Percentiles rank a stretch among this genome's conserved stretches.
Conservation (phyloP, 2,329 filamentous ascomycete genomes). For the Massarina eburnea region DNA sequence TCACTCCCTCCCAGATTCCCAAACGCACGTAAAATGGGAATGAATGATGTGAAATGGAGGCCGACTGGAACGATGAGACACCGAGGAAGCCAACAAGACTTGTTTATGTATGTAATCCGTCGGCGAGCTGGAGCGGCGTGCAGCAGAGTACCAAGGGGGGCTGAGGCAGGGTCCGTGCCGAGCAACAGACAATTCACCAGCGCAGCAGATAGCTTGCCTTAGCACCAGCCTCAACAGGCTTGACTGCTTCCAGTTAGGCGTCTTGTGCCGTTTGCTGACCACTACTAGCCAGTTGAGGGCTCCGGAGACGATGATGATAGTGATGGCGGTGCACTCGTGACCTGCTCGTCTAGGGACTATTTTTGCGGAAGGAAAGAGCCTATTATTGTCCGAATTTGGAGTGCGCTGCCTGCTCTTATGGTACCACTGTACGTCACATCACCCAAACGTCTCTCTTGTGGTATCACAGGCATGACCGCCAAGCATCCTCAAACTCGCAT, state of each 20-base stretch:
- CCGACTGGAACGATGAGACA: constrained; percentile 1
- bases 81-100: neutral
- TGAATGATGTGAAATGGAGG: neutral
- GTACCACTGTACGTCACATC: too few relatives aligned
- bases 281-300: neutral
- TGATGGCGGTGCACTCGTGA: neutral
- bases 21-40: neutral
- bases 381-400: neutral
- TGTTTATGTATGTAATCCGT: neutral
- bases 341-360: neutral
- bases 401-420: too few relatives aligned
- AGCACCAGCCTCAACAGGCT: constrained; percentile 14
- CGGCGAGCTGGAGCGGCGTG: constrained; percentile 1
- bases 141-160: constrained; percentile 7
- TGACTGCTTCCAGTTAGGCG: constrained; percentile 2
- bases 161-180: constrained; percentile 6
- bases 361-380: too few relatives aligned
- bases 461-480: neutral
- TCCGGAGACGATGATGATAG: neutral
- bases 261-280: neutral
- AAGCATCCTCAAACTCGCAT: neutral
- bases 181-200: neutral
- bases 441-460: too few relatives aligned
- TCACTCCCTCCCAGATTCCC: neutral
- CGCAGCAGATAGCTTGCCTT: neutral